Percentiles rank a stretch among this genome's conserved stretches.
Evolutionary conservation across 257 asterid species (phyloP).

Genomic region (Solanum microdontum): DNA sequence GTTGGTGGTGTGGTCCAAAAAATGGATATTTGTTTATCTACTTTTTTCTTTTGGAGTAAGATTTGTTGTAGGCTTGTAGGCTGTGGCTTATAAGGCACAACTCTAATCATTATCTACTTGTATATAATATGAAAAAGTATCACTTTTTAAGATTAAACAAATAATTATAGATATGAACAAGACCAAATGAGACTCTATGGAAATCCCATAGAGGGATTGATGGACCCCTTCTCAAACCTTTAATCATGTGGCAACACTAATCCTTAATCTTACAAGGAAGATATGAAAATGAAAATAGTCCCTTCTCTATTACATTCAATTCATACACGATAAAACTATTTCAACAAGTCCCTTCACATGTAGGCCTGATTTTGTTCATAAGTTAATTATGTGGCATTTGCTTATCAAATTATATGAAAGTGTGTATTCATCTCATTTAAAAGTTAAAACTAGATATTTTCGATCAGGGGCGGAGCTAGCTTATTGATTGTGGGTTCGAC

Average conservation of each 20-base stretch:
- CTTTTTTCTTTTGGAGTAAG: constrained; percentile 1
- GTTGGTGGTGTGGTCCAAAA: neutral
- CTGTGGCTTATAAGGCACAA: neutral
- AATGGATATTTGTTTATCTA: neutral
- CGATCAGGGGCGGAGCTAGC: neutral
- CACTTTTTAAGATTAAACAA: neutral
- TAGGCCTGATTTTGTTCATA: neutral
- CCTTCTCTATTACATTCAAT: neutral
- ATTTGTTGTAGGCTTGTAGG: neutral
- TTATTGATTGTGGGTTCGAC: neutral
- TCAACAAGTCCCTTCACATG: neutral
- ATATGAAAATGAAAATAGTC: neutral
- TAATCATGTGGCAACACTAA: neutral
- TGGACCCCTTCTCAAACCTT: neutral
- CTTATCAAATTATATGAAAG: neutral
- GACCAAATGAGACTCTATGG: neutral
- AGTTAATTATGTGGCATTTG: neutral
- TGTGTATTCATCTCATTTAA: neutral
- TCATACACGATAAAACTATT: neutral
- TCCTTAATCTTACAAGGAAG: neutral
- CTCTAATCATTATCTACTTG: neutral
- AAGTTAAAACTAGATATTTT: neutral
- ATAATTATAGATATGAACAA: neutral
- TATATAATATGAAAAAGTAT: neutral
- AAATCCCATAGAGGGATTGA: neutral